These are phyloP conservation scores for Oehlia diaphana DNA, from an alignment of 192 early-diverging fungal species.

Conservation along the genomic window DNA sequence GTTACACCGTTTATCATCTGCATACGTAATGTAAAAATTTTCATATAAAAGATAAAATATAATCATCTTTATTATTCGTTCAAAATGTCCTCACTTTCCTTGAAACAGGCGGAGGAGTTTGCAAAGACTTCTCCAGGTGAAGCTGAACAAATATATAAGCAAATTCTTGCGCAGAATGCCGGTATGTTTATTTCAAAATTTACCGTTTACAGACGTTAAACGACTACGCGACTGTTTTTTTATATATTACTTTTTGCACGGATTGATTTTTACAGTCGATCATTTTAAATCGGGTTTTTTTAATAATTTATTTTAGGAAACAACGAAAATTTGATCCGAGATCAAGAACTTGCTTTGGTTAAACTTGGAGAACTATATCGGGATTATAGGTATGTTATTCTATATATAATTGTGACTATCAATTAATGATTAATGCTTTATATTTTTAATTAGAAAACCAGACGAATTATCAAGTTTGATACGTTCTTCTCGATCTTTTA, in stretches of 20 bases:
- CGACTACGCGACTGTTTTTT: not conserved
- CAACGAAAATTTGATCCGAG: constrained; percentile 51
- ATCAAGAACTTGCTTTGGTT: constrained; percentile 68
- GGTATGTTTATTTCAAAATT: not conserved
- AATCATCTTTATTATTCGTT: no score
- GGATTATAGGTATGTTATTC: constrained; percentile 52
- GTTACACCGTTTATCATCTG: no score
- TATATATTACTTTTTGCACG: no score
- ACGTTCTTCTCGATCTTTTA: constrained; percentile 74
- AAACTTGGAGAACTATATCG: constrained; percentile 76
- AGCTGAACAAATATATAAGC: constrained; percentile 63
- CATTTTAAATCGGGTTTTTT: constrained; percentile 13
- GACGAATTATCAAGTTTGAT: constrained; percentile 80
- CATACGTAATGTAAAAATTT: no score
- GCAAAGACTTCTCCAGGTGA: constrained; percentile 61
- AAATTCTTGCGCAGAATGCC: constrained; percentile 46
- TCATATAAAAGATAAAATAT: no score
- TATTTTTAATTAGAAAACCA: constrained; percentile 55
- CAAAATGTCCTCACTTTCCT: constrained; percentile 32
- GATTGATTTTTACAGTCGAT: not conserved
- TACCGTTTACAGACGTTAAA: not conserved
- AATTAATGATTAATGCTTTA: not conserved
- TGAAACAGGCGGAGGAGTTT: constrained; percentile 57
- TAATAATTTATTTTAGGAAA: not conserved
- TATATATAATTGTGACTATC: no score